Conservation (phyloP, 345 rosid species). For the Garcia nutans region DNA sequence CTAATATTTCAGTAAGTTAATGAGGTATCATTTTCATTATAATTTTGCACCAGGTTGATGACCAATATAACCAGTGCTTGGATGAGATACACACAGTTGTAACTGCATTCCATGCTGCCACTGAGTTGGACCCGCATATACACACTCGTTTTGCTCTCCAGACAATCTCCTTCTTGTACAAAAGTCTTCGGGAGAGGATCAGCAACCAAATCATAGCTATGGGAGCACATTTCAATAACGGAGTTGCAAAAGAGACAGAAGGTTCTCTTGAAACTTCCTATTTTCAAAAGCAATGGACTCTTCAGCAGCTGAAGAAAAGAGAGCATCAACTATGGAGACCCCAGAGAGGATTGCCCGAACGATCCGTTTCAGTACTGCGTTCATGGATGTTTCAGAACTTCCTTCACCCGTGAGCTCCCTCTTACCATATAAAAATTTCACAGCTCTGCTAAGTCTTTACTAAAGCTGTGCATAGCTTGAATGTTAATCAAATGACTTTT, state of each 20-base stretch:
- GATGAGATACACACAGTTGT: constrained; percentile 90
- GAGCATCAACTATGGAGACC: constrained; percentile 91
- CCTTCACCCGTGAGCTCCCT: constrained; percentile 85
- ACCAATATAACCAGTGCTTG: constrained; percentile 70
- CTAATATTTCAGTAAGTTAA: constrained; percentile 4
- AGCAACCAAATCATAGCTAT: constrained; percentile 75
- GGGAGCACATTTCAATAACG: constrained; percentile 43
- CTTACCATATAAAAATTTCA: too few relatives aligned
- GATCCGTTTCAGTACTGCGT: constrained; percentile 81
- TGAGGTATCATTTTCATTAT: neutral
- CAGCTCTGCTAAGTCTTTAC: neutral
- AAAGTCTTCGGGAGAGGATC: constrained; percentile 76
- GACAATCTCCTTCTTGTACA: constrained; percentile 64
- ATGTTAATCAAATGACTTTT: neutral
- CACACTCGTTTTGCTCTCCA: constrained; percentile 81
- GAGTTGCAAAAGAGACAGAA: constrained; percentile 36
- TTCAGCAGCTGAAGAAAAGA: constrained; percentile 72
- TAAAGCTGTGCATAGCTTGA: neutral
- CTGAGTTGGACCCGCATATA: constrained; percentile 76
- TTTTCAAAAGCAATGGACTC: constrained; percentile 70
- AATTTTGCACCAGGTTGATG: constrained; percentile 62
- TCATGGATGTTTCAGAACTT: constrained; percentile 99
- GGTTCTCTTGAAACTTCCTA: constrained; percentile 46
- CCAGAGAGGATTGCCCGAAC: constrained; percentile 88
- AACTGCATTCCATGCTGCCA: constrained; percentile 94